Percentiles rank a stretch among this genome's conserved stretches.
phyloP scores from a whole-genome alignment of 2,329 filamentous ascomycete species.

The Calonectria montana region DNA sequence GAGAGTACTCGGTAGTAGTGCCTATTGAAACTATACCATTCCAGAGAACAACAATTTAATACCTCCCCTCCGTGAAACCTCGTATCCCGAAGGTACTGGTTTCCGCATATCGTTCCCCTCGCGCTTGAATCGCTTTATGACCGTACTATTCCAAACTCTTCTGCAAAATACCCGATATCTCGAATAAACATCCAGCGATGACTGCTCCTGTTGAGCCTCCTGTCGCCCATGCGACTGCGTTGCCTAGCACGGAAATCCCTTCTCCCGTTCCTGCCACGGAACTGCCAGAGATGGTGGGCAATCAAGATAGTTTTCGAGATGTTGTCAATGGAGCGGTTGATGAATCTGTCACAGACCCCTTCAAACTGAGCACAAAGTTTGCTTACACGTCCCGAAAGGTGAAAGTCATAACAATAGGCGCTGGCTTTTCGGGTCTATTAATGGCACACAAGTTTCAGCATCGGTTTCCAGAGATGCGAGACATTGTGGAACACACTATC shows the following conservation, averaged over 20 bases:
- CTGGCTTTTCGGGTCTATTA: conserved; percentile 48
- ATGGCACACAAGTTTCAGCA: conserved; percentile 51
- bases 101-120: background rate
- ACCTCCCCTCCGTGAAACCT: background rate
- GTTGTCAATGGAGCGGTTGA: background rate
- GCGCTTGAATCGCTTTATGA: background rate
- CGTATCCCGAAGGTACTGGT: background rate
- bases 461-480: conserved; percentile 45
- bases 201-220: conserved; percentile 31
- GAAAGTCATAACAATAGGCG: conserved; percentile 49
- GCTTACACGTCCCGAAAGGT: conserved; percentile 46
- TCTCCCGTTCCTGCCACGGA: conserved; percentile 30
- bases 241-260: background rate
- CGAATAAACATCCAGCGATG: conserved; percentile 5
- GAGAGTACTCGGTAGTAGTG: background rate
- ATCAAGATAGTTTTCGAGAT: background rate
- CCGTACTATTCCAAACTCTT: background rate
- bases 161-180: background rate
- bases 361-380: conserved; percentile 39
- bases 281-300: conserved; percentile 28
- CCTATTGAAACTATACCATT: background rate
- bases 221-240: conserved; percentile 6
- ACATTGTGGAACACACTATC: conserved; percentile 42
- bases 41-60: background rate
- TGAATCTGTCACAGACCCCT: conserved; percentile 37